Base-by-base conservation (phyloP, 371 early-diverging fungal species). In the Apophysomyces variabilis region DNA sequence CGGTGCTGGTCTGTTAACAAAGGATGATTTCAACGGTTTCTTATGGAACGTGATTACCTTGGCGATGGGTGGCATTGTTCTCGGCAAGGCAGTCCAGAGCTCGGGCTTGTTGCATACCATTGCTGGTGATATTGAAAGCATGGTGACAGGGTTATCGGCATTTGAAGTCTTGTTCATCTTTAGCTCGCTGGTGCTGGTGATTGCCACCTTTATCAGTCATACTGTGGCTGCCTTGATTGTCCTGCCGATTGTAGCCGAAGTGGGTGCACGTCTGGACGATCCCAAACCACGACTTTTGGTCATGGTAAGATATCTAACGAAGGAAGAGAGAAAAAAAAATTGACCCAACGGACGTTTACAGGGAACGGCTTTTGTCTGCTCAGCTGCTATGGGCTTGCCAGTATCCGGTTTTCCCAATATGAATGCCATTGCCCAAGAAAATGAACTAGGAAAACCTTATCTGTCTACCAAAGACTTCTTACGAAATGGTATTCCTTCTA, bases 151-250 rank as follows among this genome's bases (percentile, higher is more conserved):
- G 6, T 68, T 93, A 66, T 75, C 87, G 5, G 78, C 90, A 5
- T 93, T 90, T 70, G 74, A 80, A 12, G 89, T 94, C 7, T 66
- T 93, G 60, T 80, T 89, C 44, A 75, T 89, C 11, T 91, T 94
- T 68, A 83, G 89, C 13, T 73, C 75, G 13, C 68, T 94, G 58
- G 90, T 93, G 4, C 69, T 93, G 2, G 85, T 93, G 2, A 89
- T 93, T 67, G 92, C 97, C 14, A 95, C 95, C 3, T 98, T 98
- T 72, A 94, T 98, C 63, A 92, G 92, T 44, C 99, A 98, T 70
- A 98, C 99, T 0, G 99, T 98, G 1, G 93, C 91, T 0, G 95
- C 95, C 0, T 71, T 94, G 69, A 93, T 94, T 66, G 88, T 93
- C 3, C 72, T 94, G 54, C 95, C 95, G 4, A 90, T 94, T 61